phyloP scores from a whole-genome alignment of 129 eudicot species.

The Oenanthe sinensis region DNA sequence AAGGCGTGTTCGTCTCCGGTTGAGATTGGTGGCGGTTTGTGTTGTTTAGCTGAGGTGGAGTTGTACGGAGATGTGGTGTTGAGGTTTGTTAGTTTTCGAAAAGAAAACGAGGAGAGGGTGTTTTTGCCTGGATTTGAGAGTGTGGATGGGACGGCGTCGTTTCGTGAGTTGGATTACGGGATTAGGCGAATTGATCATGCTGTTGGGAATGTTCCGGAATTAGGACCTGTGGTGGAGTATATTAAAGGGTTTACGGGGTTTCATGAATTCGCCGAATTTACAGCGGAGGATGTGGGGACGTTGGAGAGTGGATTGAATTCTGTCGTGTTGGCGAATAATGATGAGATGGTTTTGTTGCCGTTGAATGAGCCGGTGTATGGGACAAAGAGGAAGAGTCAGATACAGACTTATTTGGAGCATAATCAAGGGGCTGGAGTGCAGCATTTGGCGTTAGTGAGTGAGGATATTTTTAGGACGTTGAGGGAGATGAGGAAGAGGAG shows the following conservation, averaged over 20 bases:
- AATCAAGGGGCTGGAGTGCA: constrained; percentile 89
- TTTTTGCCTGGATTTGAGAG: constrained; percentile 60
- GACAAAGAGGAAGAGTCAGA: constrained; percentile 75
- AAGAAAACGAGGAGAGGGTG: not conserved
- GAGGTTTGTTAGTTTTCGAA: constrained; percentile 42
- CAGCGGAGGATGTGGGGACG: constrained; percentile 77
- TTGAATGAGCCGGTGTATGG: constrained; percentile 76
- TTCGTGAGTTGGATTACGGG: constrained; percentile 37
- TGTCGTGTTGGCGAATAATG: constrained; percentile 48
- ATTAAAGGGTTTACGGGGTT: constrained; percentile 76
- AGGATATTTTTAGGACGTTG: constrained; percentile 67
- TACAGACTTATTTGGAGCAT: constrained; percentile 88
- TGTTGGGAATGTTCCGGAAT: constrained; percentile 60
- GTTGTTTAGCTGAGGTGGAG: constrained; percentile 49
- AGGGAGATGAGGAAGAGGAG: constrained; percentile 75
- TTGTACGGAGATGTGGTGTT: constrained; percentile 61
- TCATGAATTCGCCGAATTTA: constrained; percentile 70
- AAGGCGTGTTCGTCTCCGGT: constrained; percentile 31
- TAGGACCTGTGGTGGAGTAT: constrained; percentile 50
- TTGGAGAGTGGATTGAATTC: constrained; percentile 80
- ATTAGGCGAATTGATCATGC: constrained; percentile 71
- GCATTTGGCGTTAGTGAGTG: constrained; percentile 71
- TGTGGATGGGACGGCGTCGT: constrained; percentile 15
- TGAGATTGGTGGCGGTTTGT: constrained; percentile 6
- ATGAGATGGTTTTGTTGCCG: constrained; percentile 61